Evolutionary conservation across 2,329 filamentous ascomycete genomes (phyloP).

Genomic region (Fusarium agapanthi): DNA sequence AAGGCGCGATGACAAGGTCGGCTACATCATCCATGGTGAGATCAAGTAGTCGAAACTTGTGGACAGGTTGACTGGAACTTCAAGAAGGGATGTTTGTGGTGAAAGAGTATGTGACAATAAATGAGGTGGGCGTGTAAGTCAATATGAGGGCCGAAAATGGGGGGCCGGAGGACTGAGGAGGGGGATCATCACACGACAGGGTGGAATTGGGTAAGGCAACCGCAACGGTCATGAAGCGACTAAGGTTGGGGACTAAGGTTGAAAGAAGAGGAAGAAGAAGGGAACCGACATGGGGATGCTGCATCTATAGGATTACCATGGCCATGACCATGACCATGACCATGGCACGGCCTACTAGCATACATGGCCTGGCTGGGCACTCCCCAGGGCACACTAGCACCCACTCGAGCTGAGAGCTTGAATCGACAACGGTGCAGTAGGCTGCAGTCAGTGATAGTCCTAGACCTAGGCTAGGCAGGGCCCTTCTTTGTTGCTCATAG

Average conservation of each 20-base stretch:
- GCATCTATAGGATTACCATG: conserved; percentile 2
- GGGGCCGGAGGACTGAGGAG: conserved; percentile 9
- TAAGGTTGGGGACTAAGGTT: conserved; percentile 3
- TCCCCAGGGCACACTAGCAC: conserved; percentile 28
- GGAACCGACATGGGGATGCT: conserved; percentile 14
- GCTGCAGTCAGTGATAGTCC: background rate
- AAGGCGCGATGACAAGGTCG: conserved; percentile 59
- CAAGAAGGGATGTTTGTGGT: background rate
- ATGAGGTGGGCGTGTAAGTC: conserved; percentile 40
- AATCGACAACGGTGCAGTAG: conserved; percentile 20
- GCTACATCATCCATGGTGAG: conserved; percentile 51
- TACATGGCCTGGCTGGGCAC: conserved; percentile 19
- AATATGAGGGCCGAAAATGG: conserved; percentile 34
- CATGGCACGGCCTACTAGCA: conserved; percentile 10
- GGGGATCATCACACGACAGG: conserved; percentile 35
- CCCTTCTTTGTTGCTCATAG: conserved; percentile 12
- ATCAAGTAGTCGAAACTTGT: background rate
- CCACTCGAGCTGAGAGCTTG: conserved; percentile 15
- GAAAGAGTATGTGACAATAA: conserved; percentile 1
- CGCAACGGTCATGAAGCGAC: background rate
- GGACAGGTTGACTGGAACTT: background rate
- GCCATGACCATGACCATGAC: background rate
- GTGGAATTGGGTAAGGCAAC: conserved; percentile 17
- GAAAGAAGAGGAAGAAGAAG: conserved; percentile 7
- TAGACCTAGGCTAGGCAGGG: background rate